These are phyloP conservation scores for Ascochyta koolunga DNA, from an alignment of 2,329 filamentous ascomycete species.

Conservation along the genomic window DNA sequence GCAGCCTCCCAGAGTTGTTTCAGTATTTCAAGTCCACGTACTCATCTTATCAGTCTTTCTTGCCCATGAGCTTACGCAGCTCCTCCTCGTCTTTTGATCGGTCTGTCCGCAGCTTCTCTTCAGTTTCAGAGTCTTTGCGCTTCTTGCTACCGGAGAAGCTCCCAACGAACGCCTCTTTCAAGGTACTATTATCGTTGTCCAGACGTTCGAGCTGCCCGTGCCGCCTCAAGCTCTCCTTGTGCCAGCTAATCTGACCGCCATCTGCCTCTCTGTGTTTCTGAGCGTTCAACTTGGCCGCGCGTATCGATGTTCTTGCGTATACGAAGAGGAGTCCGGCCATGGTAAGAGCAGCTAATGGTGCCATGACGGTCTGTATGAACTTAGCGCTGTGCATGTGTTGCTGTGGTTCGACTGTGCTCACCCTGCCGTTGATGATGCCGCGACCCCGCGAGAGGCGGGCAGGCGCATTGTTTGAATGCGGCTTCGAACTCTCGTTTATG, in stretches of 20 bases:
- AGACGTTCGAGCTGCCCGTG: constrained; percentile 58
- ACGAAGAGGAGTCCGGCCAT: constrained; percentile 66
- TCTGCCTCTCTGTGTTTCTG: constrained; percentile 64
- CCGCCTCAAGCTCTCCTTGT: constrained; percentile 60
- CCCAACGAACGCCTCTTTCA: constrained; percentile 42
- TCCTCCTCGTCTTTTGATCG: constrained; percentile 47
- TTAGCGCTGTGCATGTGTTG: background rate
- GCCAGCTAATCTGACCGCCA: constrained; percentile 61
- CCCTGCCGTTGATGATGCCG: constrained; percentile 47
- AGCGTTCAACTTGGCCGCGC: constrained; percentile 69
- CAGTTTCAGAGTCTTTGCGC: constrained; percentile 29
- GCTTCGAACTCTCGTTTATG: constrained; percentile 50
- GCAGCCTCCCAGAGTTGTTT: background rate
- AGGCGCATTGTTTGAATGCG: constrained; percentile 40
- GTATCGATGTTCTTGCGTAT: constrained; percentile 70
- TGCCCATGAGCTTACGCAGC: constrained; percentile 47
- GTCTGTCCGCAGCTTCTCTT: constrained; percentile 36
- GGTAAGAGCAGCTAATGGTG: constrained; percentile 66
- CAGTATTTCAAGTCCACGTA: background rate
- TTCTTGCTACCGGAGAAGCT: constrained; percentile 40
- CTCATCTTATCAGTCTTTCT: constrained; percentile 29
- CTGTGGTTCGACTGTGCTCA: constrained; percentile 5
- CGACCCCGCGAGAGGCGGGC: constrained; percentile 36
- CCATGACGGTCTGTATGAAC: constrained; percentile 57
- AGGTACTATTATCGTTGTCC: constrained; percentile 44